Percentiles rank a stretch among this genome's conserved stretches.
These are phyloP conservation scores for Daldinia caldariorum DNA, from an alignment of 495 filamentous ascomycete genomes.

Conservation along the genomic window DNA sequence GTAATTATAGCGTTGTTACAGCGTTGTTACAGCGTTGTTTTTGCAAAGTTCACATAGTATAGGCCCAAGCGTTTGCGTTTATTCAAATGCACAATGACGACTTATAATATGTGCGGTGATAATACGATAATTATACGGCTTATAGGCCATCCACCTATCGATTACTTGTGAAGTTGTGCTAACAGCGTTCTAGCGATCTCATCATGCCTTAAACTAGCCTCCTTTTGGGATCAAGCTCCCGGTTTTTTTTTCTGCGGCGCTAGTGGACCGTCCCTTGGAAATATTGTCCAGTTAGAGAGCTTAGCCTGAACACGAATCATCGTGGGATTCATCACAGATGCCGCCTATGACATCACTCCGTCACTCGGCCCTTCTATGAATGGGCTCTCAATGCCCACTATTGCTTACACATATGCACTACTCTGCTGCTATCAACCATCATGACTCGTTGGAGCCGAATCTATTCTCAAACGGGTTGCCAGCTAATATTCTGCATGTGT, in stretches of 20 bases:
- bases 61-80: background rate
- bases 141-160: slow-evolving; percentile 2
- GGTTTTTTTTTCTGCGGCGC: slow-evolving; percentile 16
- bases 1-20: background rate
- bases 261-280: slow-evolving; percentile 9
- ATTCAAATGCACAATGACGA: slow-evolving; percentile 34
- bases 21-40: background rate
- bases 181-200: slow-evolving; percentile 41
- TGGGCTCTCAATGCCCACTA: slow-evolving; percentile 23
- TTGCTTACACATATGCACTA: slow-evolving; percentile 23
- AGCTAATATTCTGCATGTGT: slow-evolving; percentile 3
- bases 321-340: slow-evolving; percentile 26
- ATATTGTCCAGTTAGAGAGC: slow-evolving; percentile 19
- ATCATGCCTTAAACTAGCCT: slow-evolving; percentile 36
- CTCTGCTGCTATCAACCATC: slow-evolving; percentile 23
- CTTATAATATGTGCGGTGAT: background rate
- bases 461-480: slow-evolving; percentile 13
- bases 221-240: slow-evolving; percentile 19
- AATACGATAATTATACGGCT: slow-evolving; percentile 6
- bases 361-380: slow-evolving; percentile 28
- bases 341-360: slow-evolving; percentile 34
- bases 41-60: background rate
- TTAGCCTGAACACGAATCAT: slow-evolving; percentile 8
- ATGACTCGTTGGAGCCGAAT: slow-evolving; percentile 21
- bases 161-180: slow-evolving; percentile 18